A percentile compares a stretch with the other conserved stretches of the same genome.
These are phyloP conservation scores for Camillea tinctor DNA, from an alignment of 2,329 filamentous ascomycete genomes.

Conservation along the genomic window DNA sequence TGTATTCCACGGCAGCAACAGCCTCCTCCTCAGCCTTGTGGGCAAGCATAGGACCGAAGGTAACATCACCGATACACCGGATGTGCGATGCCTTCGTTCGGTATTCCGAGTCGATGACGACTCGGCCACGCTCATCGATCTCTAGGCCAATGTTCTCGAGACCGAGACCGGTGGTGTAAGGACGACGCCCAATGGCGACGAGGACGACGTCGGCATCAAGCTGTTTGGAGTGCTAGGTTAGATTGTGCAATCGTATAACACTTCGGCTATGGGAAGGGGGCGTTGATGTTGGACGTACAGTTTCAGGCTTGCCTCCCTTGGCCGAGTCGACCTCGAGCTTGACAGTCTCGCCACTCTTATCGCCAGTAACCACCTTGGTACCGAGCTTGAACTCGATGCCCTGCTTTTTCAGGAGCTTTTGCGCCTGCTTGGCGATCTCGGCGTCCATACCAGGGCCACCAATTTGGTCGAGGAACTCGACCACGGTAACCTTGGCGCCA, in stretches of 20 bases:
- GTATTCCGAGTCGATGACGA: conserved; percentile 98
- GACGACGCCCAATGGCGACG: conserved; percentile 92
- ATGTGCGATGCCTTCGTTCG: conserved; percentile 97
- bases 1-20: conserved; percentile 92
- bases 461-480: conserved; percentile 95
- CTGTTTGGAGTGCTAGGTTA: conserved; percentile 42
- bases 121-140: conserved; percentile 86
- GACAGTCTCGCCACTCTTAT: conserved; percentile 73
- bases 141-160: conserved; percentile 93
- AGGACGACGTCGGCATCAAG: conserved; percentile 94
- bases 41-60: conserved; percentile 97
- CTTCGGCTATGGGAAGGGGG: neutral
- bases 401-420: conserved; percentile 95
- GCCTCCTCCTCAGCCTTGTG: conserved; percentile 99
- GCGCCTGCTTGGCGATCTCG: conserved; percentile 85
- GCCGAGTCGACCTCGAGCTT: conserved; percentile 85
- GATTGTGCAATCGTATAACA: conserved; percentile 8
- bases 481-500: conserved; percentile 91
- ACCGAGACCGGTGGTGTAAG: conserved; percentile 88
- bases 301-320: conserved; percentile 95
- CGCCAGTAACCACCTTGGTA: conserved; percentile 90
- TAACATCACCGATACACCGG: conserved; percentile 92
- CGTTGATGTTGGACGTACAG: conserved; percentile 52
- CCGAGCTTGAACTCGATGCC: conserved; percentile 97
- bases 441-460: conserved; percentile 96